Evolutionary conservation across 106 monocot genomes (phyloP).

Genomic region (Vanilla planifolia): DNA sequence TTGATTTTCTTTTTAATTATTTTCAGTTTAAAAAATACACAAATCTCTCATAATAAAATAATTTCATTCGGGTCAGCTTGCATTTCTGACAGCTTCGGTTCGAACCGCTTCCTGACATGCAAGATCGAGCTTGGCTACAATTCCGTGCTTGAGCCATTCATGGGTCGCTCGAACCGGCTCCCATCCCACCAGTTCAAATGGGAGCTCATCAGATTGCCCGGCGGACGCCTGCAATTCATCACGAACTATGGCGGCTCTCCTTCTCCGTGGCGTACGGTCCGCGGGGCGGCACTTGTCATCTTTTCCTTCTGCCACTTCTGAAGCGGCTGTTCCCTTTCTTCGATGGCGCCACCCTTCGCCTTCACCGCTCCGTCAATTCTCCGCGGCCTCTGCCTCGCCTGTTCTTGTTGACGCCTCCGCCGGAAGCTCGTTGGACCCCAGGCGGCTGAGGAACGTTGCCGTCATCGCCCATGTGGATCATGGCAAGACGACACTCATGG

Average conservation of each 20-base stretch:
- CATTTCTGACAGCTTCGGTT: too few relatives aligned
- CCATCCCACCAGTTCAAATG: too few relatives aligned
- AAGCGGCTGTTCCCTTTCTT: neutral
- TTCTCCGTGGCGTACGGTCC: conserved; percentile 9
- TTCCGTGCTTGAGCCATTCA: too few relatives aligned
- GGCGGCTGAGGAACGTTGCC: conserved; percentile 78
- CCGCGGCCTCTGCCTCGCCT: conserved; percentile 25
- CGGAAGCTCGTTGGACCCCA: conserved; percentile 46
- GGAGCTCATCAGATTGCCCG: too few relatives aligned
- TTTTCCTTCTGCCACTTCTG: neutral
- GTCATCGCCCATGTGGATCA: conserved; percentile 98
- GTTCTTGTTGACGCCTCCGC: conserved; percentile 18
- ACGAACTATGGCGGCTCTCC: conserved; percentile 3
- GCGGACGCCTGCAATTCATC: neutral
- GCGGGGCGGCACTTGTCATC: conserved; percentile 3
- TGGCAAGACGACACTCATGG: conserved; percentile 99
- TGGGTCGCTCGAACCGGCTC: too few relatives aligned
- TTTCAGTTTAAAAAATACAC: too few relatives aligned
- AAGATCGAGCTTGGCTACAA: too few relatives aligned
- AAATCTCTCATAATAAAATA: too few relatives aligned
- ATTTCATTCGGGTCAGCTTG: too few relatives aligned
- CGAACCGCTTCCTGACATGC: too few relatives aligned
- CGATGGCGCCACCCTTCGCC: conserved; percentile 17
- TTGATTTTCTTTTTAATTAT: too few relatives aligned
- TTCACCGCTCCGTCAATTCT: conserved; percentile 9